Evolutionary conservation across 106 monocot species (phyloP), one percentile per base, ranked within the genome.

Genomic region (Platanthera guangdongensis): DNA sequence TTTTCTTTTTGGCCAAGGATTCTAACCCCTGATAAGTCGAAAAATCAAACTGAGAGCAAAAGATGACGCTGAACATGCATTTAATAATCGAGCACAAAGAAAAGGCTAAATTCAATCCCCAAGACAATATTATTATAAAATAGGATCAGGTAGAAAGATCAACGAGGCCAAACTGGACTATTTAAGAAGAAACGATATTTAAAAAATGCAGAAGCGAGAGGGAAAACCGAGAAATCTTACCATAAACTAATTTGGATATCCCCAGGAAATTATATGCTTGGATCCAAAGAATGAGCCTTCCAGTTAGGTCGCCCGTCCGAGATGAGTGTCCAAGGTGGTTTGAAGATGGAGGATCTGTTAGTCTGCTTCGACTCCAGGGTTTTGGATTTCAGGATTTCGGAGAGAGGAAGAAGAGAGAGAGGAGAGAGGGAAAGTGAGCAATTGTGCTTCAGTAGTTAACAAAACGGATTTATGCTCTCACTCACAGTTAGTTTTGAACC

Each of bases 401-500:
- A 65, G 64, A 1, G 12, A 65, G 30, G 9, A 19, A 12, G 65
- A 30, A 25, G 32, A 12, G 11, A 32, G 13, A 32, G 59, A 14
- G 4, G 62, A 25, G 7, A 63, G 62, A 22, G 12, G 30, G 32
- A 65, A 2, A 30, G 11, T 30, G 11, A 62, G 22, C 25, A 30
- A 11, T 9, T 25, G 32, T 39, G 18, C 6, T 32, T 11, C 7
- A 65, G 7, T 65, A 32, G 32, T 65, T 62, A 39, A 65, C 65
- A 6, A 65, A 65, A 32, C 65, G 65, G 65, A 65, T 65, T 65
- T 65, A 65, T 65, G 5, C 28, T 65, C 65, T 65, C 65, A 11
- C 32, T 39, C 39, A 30, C 10, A 30, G 12, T 65, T 70, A 9
- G 47, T 47, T 70, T 70, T 70, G 70, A 70, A 70, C 15, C 47